phyloP scores from a whole-genome alignment of 108 stramenopile species.

The Bacterosira constricta region DNA sequence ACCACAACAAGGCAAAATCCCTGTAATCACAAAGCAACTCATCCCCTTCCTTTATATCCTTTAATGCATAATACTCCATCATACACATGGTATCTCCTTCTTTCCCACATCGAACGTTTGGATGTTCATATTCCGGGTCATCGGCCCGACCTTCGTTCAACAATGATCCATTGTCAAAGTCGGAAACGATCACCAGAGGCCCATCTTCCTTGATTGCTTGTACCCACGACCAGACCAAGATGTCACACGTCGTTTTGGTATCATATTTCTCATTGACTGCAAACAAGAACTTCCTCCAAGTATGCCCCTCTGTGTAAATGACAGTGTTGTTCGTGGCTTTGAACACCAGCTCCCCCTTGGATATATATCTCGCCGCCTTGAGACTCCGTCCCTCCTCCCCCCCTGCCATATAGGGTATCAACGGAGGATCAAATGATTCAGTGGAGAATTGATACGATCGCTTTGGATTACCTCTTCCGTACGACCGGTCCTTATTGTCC shows the following conservation, averaged over 20 bases:
- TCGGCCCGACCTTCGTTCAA: constrained; percentile 32
- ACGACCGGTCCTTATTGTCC: constrained; percentile 8
- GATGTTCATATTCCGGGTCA: constrained; percentile 24
- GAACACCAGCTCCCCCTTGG: constrained; percentile 33
- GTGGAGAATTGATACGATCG: constrained; percentile 9
- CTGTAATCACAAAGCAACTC: constrained; percentile 76
- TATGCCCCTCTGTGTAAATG: constrained; percentile 29
- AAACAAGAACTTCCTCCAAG: constrained; percentile 36
- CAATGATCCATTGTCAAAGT: constrained; percentile 34
- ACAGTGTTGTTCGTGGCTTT: constrained; percentile 34
- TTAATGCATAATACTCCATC: constrained; percentile 39
- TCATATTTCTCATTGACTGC: constrained; percentile 18
- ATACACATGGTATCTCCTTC: constrained; percentile 18
- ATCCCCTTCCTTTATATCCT: constrained; percentile 38
- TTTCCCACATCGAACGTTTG: constrained; percentile 29
- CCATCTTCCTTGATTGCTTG: constrained; percentile 18
- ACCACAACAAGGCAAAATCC: constrained; percentile 38
- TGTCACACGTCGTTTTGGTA: constrained; percentile 22
- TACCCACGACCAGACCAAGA: constrained; percentile 31
- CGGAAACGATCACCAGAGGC: constrained; percentile 16
- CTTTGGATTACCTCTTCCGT: not conserved
- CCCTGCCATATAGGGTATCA: constrained; percentile 18
- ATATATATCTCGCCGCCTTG: constrained; percentile 14
- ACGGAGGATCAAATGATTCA: constrained; percentile 4
- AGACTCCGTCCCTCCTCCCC: constrained; percentile 27